phyloP scores from a whole-genome alignment of 2,329 filamentous ascomycete genomes.

The Fusarium sp. region DNA sequence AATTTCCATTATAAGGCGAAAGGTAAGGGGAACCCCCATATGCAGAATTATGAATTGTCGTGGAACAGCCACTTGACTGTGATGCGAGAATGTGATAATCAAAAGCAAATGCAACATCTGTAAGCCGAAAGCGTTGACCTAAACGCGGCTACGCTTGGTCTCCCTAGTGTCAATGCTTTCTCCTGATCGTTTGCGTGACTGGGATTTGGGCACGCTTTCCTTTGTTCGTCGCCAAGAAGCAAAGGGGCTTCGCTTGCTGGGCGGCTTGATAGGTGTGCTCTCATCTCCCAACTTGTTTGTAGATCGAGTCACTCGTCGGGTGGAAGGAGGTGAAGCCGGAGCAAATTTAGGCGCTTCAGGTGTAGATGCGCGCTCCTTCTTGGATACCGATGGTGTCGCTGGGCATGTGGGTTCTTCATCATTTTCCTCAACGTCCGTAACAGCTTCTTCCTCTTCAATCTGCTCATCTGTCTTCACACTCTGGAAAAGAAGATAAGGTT shows the following conservation, averaged over 20 bases:
- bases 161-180: slow-evolving; percentile 48
- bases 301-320: slow-evolving; percentile 69
- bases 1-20: slow-evolving; percentile 36
- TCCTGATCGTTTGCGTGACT: slow-evolving; percentile 58
- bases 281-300: slow-evolving; percentile 61
- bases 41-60: slow-evolving; percentile 33
- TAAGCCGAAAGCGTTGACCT: slow-evolving; percentile 8
- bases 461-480: slow-evolving; percentile 58
- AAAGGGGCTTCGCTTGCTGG: slow-evolving; percentile 67
- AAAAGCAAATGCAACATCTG: slow-evolving; percentile 15
- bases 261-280: slow-evolving; percentile 56
- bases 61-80: slow-evolving; percentile 23
- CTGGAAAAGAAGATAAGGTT: slow-evolving; percentile 79
- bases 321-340: slow-evolving; percentile 72
- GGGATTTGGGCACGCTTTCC: slow-evolving; percentile 58
- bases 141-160: slow-evolving; percentile 54
- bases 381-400: slow-evolving; percentile 55
- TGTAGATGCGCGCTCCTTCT: slow-evolving; percentile 53
- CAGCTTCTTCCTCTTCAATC: slow-evolving; percentile 69
- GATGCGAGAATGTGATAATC: slow-evolving; percentile 4
- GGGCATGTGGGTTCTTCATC: slow-evolving; percentile 45
- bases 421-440: slow-evolving; percentile 67
- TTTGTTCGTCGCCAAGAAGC: slow-evolving; percentile 77
- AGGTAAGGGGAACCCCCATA: slow-evolving; percentile 25
- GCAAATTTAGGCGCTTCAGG: slow-evolving; percentile 67